Percentiles rank a stretch among this genome's conserved stretches.
These are phyloP conservation scores for Leishmania major DNA, from an alignment of 208 protist species.

Conservation along the genomic window DNA sequence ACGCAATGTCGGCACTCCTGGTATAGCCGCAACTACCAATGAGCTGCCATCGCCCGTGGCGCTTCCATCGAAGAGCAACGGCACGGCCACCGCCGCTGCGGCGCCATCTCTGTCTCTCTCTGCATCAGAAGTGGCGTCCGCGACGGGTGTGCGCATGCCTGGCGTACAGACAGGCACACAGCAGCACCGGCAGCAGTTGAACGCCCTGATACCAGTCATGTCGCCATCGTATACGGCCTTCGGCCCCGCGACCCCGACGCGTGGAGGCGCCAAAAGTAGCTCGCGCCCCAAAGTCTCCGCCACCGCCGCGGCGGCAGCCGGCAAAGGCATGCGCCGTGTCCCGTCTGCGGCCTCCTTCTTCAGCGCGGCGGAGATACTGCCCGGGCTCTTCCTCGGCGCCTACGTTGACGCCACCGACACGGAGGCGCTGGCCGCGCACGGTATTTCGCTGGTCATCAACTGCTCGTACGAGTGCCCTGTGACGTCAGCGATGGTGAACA, in stretches of 20 bases:
- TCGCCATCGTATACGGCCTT: background rate
- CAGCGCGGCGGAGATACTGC: conserved; percentile 61
- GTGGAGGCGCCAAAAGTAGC: background rate
- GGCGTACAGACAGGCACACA: background rate
- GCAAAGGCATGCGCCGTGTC: background rate
- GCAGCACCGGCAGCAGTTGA: background rate
- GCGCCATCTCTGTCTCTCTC: background rate
- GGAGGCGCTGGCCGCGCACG: conserved; percentile 35
- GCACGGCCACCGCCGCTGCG: background rate
- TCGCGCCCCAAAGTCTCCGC: background rate
- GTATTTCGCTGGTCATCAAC: conserved; percentile 78
- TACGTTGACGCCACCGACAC: conserved; percentile 50
- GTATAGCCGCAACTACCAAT: background rate
- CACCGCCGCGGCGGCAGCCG: too few relatives aligned
- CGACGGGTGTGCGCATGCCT: background rate
- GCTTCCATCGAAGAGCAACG: background rate
- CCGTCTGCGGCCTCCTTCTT: conserved; percentile 20
- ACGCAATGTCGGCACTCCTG: background rate
- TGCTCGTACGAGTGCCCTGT: conserved; percentile 62
- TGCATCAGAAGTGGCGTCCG: background rate
- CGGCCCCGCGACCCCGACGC: background rate
- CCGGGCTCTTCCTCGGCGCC: conserved; percentile 68
- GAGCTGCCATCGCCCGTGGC: background rate
- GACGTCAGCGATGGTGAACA: conserved; percentile 38
- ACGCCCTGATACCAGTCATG: background rate